Conservation (phyloP, 768 basidiomycete genomes). For the Phaffia australis region DNA sequence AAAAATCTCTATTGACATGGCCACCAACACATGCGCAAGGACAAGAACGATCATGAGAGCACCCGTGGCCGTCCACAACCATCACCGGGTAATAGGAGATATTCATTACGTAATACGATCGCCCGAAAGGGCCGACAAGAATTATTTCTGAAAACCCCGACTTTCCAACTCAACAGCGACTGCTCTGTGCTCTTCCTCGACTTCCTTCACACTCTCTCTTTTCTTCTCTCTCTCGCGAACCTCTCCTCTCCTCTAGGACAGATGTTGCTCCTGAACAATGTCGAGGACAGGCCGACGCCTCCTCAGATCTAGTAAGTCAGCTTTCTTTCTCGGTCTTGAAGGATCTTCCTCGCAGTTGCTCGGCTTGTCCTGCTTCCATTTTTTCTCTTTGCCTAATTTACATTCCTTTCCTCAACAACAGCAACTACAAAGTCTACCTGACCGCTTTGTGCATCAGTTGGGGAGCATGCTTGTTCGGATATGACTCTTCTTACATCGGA, state of each 20-base stretch:
- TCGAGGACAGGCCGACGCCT: constrained; percentile 2
- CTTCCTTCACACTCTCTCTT: not conserved
- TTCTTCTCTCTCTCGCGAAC: not conserved
- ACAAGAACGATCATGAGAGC: no score
- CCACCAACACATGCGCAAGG: no score
- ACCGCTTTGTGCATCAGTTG: constrained; percentile 18
- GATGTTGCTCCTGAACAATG: not conserved
- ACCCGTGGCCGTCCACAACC: no score
- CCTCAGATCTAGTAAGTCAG: constrained; percentile 9
- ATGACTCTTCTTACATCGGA: constrained; percentile 16
- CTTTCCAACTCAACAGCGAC: not conserved
- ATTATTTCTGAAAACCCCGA: not conserved
- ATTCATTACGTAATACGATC: no score
- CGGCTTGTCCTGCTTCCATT: not conserved
- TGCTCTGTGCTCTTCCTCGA: not conserved
- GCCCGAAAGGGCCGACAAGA: no score
- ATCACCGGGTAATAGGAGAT: no score
- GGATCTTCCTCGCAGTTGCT: not conserved
- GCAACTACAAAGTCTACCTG: constrained; percentile 7
- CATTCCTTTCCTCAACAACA: not conserved
- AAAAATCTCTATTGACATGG: no score
- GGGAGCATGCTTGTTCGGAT: constrained; percentile 18
- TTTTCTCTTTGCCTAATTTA: not conserved
- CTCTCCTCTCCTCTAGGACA: not conserved
- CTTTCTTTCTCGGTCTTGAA: not conserved